Evolutionary conservation across 352 stramenopile genomes (phyloP), one percentile per base, ranked within the genome.

Genomic region (Phytophthora hibernalis): DNA sequence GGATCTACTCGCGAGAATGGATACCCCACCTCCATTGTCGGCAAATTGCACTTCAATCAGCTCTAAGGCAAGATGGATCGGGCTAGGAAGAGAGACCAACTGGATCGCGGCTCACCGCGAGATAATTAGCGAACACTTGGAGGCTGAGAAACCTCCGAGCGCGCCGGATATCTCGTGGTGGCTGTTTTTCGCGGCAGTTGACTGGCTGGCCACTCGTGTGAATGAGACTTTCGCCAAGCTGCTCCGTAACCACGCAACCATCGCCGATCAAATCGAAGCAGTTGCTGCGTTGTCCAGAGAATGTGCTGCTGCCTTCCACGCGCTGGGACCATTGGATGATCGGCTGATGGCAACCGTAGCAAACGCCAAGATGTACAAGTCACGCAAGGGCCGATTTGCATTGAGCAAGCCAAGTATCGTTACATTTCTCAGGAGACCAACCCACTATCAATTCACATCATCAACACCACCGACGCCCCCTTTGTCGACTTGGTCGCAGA

Each of bases 21-120:
- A 61, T 16, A 5, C 54, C 5, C 56, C 69, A 45, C 57, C 63
- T 37, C 2, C 5, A 3, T 22, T 20, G 3, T 31, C 47, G 9
- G 24, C 10, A 10, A 35, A 5, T 33, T 49, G 54, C 13, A 45
- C 9, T 8, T 53, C 59, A 10, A 26, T 28, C 18, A 65, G 42
- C 43, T 61, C 48, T 7, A 48, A 55, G 21, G 72, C 72, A 18
- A 59, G 48, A 47, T 84, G 71, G 70, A 24, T 81, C 12, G 61
- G 55, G 20, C 56, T 87, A 30, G 76, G 70, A 5, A 65, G 71
- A 12, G 70, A 84, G 26, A 75, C 72, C 1, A 67, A 78, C 54
- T 92, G 83, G 83, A 67, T 92, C 49, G 79, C 73, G 0, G 65
- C 79, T 30, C 83, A 88, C 53, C 81, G 80, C 16, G 70, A 85